These are phyloP conservation scores for Solanum pinnatisectum DNA, from an alignment of 257 asterid genomes.

Conservation along the genomic window DNA sequence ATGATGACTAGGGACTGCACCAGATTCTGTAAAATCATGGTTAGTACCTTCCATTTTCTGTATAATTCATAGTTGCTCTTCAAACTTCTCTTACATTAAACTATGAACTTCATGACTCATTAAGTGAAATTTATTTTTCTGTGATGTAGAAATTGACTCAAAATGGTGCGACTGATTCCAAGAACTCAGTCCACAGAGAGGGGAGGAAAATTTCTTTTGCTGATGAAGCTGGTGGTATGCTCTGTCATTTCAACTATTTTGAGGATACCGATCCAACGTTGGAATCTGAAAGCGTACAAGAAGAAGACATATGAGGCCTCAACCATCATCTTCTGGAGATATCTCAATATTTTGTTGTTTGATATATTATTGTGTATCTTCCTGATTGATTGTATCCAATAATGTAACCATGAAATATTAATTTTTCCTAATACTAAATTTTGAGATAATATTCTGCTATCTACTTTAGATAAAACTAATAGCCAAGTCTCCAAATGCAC, in stretches of 20 bases:
- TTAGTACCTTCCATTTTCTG: slow-evolving; percentile 14
- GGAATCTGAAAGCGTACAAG: slow-evolving; percentile 10
- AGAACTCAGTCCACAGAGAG: slow-evolving; percentile 23
- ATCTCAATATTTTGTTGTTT: not conserved
- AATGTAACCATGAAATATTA: not conserved
- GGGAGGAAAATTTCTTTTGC: slow-evolving; percentile 66
- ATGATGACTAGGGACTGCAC: slow-evolving; percentile 85
- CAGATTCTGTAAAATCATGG: slow-evolving; percentile 94
- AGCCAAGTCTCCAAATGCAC: not conserved
- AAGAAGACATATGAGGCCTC: slow-evolving; percentile 6
- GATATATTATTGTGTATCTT: not conserved
- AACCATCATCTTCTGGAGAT: not conserved
- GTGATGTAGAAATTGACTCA: slow-evolving; percentile 48
- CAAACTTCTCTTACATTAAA: not conserved
- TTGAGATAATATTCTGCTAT: not conserved
- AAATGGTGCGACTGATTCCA: slow-evolving; percentile 19
- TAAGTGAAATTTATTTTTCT: not conserved
- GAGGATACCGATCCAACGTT: slow-evolving; percentile 22
- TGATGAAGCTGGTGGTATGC: slow-evolving; percentile 83
- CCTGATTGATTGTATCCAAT: not conserved
- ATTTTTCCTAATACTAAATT: not conserved
- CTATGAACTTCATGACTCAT: not conserved
- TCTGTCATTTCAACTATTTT: slow-evolving; percentile 60
- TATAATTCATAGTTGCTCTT: not conserved
- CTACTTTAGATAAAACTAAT: not conserved